Base-by-base conservation (phyloP, 2,329 filamentous ascomycete genomes). In the Penicillium corylophilum region DNA sequence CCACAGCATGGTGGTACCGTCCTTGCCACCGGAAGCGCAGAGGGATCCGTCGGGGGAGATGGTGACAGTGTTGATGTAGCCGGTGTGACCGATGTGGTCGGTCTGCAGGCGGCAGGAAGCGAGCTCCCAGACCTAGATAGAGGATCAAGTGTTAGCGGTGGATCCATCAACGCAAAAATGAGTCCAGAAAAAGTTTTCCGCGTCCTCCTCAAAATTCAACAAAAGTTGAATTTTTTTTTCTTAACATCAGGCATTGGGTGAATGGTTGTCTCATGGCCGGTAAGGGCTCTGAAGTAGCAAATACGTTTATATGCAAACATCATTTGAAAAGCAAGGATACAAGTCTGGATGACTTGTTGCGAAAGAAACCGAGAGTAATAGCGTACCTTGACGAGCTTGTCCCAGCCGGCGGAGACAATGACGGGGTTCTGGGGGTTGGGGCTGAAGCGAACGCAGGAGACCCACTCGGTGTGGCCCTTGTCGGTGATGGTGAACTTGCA, bases 401-500 rank as follows among this genome's bases (percentile, higher is more conserved):
- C 94, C 94, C 94, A 99, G 71, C 92, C 92, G 79, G 88, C 87
- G 77, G 89, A 95, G 77, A 99, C 94, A 76, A 99, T 99, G 77
- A 99, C 94, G 68, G 94, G 93, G 88, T 97, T 99, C 85, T 97
- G 93, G 74, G 94, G 94, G 86, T 99, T 99, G 76, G 94, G 94
- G 81, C 89, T 95, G 89, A 99, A 99, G 79, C 94, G 89, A 69
- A 99, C 94, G 84, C 93, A 97, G 61, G 93, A 96, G 69, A 96
- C 94, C 94, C 94, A 99, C 81, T 99, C 94, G 79, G 90, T 90
- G 86, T 99, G 94, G 77, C 94, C 94, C 89, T 99, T 99, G 77
- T 99, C 94, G 80, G 90, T 95, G 84, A 99, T 97, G 83, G 93
- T 99, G 88, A 87, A 99, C 86, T 99, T 99, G 92, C 94, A 99